These are phyloP conservation scores for Colletotrichum cuscutae DNA, from an alignment of 2,329 filamentous ascomycete genomes.

Conservation along the genomic window DNA sequence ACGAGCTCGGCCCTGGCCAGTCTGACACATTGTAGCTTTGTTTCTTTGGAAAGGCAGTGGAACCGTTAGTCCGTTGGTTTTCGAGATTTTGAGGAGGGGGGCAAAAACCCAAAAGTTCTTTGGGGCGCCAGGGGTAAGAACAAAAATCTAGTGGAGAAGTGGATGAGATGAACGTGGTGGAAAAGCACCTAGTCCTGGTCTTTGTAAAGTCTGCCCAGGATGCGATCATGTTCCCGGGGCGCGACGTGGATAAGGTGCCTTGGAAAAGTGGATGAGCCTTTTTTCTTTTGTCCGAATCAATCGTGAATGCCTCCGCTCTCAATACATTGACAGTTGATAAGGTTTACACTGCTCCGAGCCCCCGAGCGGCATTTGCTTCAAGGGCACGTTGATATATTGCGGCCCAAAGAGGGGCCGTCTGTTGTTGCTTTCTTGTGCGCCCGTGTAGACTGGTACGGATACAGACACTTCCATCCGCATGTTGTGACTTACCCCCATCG, in stretches of 20 bases:
- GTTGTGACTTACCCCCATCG: neutral
- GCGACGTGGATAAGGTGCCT: conserved; percentile 5
- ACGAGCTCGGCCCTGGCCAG: neutral
- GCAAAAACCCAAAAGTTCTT: conserved; percentile 9
- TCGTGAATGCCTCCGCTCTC: conserved; percentile 3
- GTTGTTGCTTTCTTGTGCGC: neutral
- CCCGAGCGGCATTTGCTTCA: neutral
- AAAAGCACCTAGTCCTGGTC: conserved; percentile 13
- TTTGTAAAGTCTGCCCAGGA: neutral
- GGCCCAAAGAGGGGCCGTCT: conserved; percentile 3
- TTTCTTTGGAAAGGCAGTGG: conserved; percentile 28
- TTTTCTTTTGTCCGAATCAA: neutral
- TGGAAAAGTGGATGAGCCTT: conserved; percentile 20
- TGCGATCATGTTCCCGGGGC: conserved; percentile 11
- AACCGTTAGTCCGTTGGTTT: neutral
- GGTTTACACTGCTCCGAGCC: conserved; percentile 9
- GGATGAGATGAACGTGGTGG: conserved; percentile 21
- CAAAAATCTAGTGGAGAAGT: conserved; percentile 12
- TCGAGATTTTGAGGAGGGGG: neutral
- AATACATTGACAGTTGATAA: conserved; percentile 5
- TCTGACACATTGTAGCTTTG: conserved; percentile 1
- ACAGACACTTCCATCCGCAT: neutral
- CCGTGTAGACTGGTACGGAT: neutral
- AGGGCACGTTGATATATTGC: neutral
- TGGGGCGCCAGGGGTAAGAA: neutral